Base-by-base conservation (phyloP, 2,329 filamentous ascomycete species). In the Colletotrichum ledebouriae region DNA sequence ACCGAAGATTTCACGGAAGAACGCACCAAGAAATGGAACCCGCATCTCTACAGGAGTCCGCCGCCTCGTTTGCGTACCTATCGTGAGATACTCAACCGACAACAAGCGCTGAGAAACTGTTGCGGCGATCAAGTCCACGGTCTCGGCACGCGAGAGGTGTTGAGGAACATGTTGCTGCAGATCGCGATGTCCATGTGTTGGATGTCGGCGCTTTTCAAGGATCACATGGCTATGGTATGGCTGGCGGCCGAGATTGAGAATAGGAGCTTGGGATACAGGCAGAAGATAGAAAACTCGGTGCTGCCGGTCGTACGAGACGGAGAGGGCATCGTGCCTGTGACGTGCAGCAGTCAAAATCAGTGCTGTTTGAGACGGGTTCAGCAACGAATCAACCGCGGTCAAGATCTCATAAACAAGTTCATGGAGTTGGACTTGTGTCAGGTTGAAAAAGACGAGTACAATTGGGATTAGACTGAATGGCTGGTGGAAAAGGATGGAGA, bases 71-170 rank as follows among this genome's bases (percentile, higher is more conserved):
- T 69, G 20, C 65, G 68, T 12, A 69, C 53, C 11, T 70, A 69
- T 10, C 68, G 65, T 33, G 68, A 70, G 49, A 69, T 70, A 13
- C 68, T 70, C 53, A 70, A 70, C 55, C 65, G 68, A 12, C 64
- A 70, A 15, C 68, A 70, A 55, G 68, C 68, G 46, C 34, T 69
- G 34, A 57, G 29, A 15, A 70, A 70, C 56, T 60, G 59, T 37
- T 63, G 64, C 53, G 53, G n/a, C 5, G 53, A n/a, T 22, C 64
- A 69, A 50, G 7, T 56, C 25, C 12, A 22, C 6, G 37, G 13
- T 7, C 65, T 70, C 5, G 68, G 56, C 2, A 59, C 49, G 25
- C 46, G n/a, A 10, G 68, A 70, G 15, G 52, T 70, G 25, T 34
- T 12, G 11, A 55, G 29, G 33, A 67, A 67, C 29, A 42, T 69